These are phyloP conservation scores for Amborella trichopoda DNA, from an alignment of 164 flowering plant species.

Conservation along the genomic window DNA sequence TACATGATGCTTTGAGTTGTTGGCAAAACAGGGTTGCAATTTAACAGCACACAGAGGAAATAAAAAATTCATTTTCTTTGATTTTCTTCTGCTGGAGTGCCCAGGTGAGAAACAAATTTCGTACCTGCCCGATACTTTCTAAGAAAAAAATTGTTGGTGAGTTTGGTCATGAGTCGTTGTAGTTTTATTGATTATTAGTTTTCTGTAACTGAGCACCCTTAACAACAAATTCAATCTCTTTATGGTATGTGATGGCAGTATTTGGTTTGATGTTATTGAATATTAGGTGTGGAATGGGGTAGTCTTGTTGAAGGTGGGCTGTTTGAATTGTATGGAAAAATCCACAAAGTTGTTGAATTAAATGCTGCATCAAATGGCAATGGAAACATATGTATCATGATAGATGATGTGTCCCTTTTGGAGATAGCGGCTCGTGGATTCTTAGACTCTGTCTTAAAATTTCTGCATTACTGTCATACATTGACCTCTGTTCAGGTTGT, in stretches of 20 bases:
- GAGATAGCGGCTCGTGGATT: constrained; percentile 72
- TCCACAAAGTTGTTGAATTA: constrained; percentile 39
- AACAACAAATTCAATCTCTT: too few species aligned
- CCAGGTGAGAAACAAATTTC: constrained; percentile 71
- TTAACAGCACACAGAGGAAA: constrained; percentile 42
- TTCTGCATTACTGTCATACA: constrained; percentile 81
- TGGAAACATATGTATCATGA: constrained; percentile 34
- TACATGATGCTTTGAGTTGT: too few species aligned
- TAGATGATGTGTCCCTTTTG: constrained; percentile 79
- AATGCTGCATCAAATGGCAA: constrained; percentile 16
- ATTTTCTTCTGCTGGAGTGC: constrained; percentile 52
- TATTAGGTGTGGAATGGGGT: constrained; percentile 25
- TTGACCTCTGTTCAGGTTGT: constrained; percentile 64
- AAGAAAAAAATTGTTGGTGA: too few species aligned
- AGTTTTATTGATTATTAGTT: too few species aligned
- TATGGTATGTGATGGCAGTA: too few species aligned
- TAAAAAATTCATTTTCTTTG: constrained; percentile 57
- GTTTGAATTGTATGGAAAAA: constrained; percentile 38
- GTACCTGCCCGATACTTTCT: background rate
- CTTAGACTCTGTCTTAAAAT: constrained; percentile 44
- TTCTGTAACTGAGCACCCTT: too few species aligned
- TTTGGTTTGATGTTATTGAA: constrained; percentile 5
- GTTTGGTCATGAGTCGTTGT: too few species aligned
- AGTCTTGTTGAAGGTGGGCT: constrained; percentile 26
- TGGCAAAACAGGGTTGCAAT: constrained; percentile 65